These are phyloP conservation scores for Flaveria robusta DNA, from an alignment of 129 eudicot species.

Conservation along the genomic window DNA sequence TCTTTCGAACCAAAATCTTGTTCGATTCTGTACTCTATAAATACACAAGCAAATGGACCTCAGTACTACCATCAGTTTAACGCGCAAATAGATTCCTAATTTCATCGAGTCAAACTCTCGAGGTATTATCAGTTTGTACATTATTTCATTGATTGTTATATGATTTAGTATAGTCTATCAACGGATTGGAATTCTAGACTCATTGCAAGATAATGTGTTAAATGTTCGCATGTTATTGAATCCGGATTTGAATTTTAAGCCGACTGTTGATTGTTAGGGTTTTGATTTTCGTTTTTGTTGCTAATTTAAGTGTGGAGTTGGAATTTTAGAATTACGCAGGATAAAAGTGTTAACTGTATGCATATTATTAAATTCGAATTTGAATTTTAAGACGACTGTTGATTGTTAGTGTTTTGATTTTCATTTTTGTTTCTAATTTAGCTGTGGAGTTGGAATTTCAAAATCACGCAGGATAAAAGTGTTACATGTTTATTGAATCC, in stretches of 20 bases:
- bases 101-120: not conserved
- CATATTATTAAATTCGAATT: not conserved
- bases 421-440: too few relatives aligned
- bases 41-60: not conserved
- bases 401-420: not conserved
- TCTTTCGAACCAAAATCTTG: not conserved
- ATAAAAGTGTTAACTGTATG: not conserved
- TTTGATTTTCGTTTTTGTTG: too few relatives aligned
- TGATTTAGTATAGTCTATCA: not conserved
- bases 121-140: not conserved
- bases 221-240: not conserved
- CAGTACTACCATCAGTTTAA: not conserved
- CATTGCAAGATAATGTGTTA: too few relatives aligned
- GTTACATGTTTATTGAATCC: too few relatives aligned
- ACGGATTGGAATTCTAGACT: too few relatives aligned
- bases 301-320: too few relatives aligned
- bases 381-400: not conserved
- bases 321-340: not conserved
- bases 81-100: not conserved
- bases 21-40: not conserved
- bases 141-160: not conserved
- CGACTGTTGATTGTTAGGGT: not conserved
- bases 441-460: too few relatives aligned
- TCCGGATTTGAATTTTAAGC: not conserved
- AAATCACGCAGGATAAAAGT: too few relatives aligned